Percentiles rank a stretch among this genome's conserved stretches.
These are phyloP conservation scores for Penicillium sp. DNA, from an alignment of 2,329 filamentous ascomycete genomes.

Conservation along the genomic window DNA sequence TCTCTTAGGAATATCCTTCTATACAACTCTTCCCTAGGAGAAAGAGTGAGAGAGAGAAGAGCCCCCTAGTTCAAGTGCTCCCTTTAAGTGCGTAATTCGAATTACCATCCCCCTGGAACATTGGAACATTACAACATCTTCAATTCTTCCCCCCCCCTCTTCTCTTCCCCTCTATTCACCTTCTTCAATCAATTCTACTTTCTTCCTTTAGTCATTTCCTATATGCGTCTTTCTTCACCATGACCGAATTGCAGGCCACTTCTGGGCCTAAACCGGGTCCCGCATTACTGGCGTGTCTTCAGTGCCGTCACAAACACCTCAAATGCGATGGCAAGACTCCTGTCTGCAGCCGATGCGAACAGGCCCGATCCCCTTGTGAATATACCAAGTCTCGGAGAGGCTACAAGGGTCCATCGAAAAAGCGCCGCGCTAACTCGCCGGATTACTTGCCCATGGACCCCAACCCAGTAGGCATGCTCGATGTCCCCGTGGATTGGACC, in stretches of 20 bases:
- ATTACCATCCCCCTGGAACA: background rate
- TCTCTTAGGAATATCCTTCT: no score
- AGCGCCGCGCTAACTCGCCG: conserved; percentile 40
- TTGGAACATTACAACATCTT: background rate
- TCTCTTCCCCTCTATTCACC: conserved; percentile 1
- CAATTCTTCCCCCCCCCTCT: background rate
- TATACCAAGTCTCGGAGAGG: conserved; percentile 74
- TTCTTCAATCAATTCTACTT: background rate
- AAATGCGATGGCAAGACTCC: conserved; percentile 73
- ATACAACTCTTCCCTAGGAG: background rate
- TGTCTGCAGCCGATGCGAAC: conserved; percentile 64
- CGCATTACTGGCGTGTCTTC: conserved; percentile 48
- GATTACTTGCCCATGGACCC: conserved; percentile 53
- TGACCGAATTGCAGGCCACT: conserved; percentile 30
- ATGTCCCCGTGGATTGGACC: conserved; percentile 44
- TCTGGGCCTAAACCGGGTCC: conserved; percentile 33
- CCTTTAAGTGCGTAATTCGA: background rate
- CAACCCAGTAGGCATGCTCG: conserved; percentile 28
- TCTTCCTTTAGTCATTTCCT: background rate
- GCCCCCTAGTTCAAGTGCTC: background rate
- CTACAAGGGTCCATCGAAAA: conserved; percentile 67
- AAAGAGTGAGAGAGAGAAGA: background rate
- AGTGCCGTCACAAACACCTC: conserved; percentile 62
- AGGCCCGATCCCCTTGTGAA: conserved; percentile 61
- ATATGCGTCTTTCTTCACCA: conserved; percentile 17